These are phyloP conservation scores for Calonectria honghensis DNA, from an alignment of 2,329 filamentous ascomycete species.

Conservation along the genomic window DNA sequence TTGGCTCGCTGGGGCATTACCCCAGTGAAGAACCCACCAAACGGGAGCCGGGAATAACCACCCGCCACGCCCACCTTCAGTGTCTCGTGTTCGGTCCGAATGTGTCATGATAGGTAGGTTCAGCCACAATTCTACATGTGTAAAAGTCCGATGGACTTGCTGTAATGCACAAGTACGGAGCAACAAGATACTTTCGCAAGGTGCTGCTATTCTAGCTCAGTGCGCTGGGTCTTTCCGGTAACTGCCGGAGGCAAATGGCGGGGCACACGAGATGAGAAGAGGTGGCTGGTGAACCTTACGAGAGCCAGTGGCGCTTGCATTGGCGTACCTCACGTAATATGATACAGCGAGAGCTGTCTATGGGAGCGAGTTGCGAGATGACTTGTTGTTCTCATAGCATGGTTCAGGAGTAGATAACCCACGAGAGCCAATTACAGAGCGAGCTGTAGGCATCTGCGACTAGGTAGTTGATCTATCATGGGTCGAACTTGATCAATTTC, in stretches of 20 bases:
- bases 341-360: background rate
- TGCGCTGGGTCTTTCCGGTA: background rate
- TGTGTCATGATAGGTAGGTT: background rate
- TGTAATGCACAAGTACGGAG: background rate
- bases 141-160: background rate
- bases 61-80: background rate
- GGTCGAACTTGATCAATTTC: background rate
- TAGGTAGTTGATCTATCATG: background rate
- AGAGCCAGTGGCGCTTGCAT: conserved; percentile 2
- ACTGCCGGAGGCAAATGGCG: background rate
- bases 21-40: conserved; percentile 40
- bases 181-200: background rate
- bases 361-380: background rate
- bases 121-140: background rate
- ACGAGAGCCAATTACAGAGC: background rate
- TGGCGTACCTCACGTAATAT: conserved; percentile 14
- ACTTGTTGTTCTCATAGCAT: background rate
- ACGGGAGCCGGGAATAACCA: conserved; percentile 34
- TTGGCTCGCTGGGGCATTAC: conserved; percentile 36
- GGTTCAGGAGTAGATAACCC: background rate
- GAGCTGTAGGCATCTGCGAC: background rate
- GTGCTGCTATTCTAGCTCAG: no score
- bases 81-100: conserved; percentile 16
- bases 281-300: conserved; percentile 21
- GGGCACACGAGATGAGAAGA: background rate